Base-by-base conservation (phyloP, 179 eudicot species). In the Beta lomatogona region DNA sequence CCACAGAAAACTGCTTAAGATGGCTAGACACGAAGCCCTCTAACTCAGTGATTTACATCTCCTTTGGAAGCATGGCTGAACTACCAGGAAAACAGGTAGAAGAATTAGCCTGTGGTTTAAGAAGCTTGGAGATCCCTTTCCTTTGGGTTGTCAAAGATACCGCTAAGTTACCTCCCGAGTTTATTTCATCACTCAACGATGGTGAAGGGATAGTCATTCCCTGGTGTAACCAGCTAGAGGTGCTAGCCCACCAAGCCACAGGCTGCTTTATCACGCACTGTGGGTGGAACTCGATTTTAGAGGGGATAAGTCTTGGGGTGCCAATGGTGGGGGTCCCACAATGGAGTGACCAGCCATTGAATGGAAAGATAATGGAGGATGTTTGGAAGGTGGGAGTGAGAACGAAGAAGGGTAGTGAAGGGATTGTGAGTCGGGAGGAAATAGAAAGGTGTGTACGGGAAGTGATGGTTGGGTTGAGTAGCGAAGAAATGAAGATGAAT, bases 21-120 rank as follows among this genome's bases (percentile, higher is more conserved):
- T 85, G 85, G 87, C 80, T 85, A 9, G 73, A 85, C 61, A 36
- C 82, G 52, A 85, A 78, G 61, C 69, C 85, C 5, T 5, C 41
- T 5, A 21, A 75, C 16, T 82, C 85, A 5, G 87, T 85, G 2
- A 71, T 63, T 9, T 85, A 78, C 63, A 66, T 85, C 31, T 78
- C 85, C 58, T 85, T 82, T 52, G 85, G 87, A 5, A 85, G 87
- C 77, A 85, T 85, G 87, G 85, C 74, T 1, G 60, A 79, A 55
- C 13, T 85, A 72, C 9, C 85, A 48, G 68, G 63, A 14, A 65
- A 85, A 63, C 77, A 82, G 46, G 73, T 81, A 59, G 82, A 73
- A 53, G 87, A 84, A 67, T 14, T 77, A 16, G 84, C 72, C 5
- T 54, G 19, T 53, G 87, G 80, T 5, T 53, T 85, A 48, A 68